Conservation (phyloP, 352 stramenopile genomes). For the Peronospora farinosa region DNA sequence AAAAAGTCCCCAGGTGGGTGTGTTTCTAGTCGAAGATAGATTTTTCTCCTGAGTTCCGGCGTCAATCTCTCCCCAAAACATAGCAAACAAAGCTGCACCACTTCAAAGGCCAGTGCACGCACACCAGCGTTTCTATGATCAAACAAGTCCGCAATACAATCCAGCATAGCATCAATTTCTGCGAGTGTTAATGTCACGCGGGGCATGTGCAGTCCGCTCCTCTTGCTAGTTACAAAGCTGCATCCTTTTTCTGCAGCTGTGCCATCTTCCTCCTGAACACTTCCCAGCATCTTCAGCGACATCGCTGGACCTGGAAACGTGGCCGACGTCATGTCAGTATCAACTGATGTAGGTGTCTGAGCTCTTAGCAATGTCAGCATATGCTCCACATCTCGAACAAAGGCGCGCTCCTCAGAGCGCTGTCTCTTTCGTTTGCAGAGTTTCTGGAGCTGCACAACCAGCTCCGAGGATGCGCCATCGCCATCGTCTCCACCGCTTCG, state of each 20-base stretch:
- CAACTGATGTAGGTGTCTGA: constrained; percentile 12
- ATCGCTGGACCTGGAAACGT: constrained; percentile 24
- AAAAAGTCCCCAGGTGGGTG: constrained; percentile 47
- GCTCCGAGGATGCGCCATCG: constrained; percentile 32
- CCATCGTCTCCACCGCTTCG: constrained; percentile 26
- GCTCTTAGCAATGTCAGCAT: constrained; percentile 37
- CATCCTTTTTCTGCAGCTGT: constrained; percentile 8
- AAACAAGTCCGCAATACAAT: constrained; percentile 69
- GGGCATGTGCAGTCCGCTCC: constrained; percentile 7
- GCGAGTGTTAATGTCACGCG: constrained; percentile 22
- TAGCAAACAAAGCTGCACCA: constrained; percentile 58
- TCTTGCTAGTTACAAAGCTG: constrained; percentile 10
- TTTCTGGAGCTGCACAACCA: constrained; percentile 53
- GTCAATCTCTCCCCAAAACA: constrained; percentile 54
- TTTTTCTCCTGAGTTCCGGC: constrained; percentile 33
- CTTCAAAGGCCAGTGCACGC: constrained; percentile 64
- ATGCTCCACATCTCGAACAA: constrained; percentile 63
- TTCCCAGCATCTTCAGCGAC: constrained; percentile 17
- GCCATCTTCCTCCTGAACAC: constrained; percentile 25
- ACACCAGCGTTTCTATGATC: constrained; percentile 63
- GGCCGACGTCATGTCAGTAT: constrained; percentile 15
- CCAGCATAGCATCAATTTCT: constrained; percentile 55
- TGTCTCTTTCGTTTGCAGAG: constrained; percentile 61
- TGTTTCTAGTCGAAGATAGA: constrained; percentile 54
- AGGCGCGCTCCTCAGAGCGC: constrained; percentile 53